A percentile compares a stretch with the other conserved stretches of the same genome.
Conservation (phyloP, 2,329 filamentous ascomycete species). For the Sporothrix brasiliensis region DNA sequence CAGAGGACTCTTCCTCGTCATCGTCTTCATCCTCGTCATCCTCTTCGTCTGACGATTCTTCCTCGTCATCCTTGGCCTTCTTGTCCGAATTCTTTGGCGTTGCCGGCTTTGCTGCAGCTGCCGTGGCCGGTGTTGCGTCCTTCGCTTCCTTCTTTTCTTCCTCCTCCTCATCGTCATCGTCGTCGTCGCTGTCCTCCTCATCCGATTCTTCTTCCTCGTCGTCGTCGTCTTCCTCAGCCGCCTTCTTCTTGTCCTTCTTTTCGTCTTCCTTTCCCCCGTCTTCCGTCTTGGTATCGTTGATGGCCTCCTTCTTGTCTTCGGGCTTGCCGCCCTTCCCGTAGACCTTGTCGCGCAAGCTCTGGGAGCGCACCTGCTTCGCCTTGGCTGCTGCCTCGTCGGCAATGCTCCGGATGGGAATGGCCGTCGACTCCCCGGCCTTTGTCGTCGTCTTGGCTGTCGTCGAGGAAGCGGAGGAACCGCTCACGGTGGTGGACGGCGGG, state of each 20-base stretch:
- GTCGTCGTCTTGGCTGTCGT: slow-evolving; percentile 38
- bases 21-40: slow-evolving; percentile 12
- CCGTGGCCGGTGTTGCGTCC: neutral
- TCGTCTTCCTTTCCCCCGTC: slow-evolving; percentile 14
- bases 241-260: slow-evolving; percentile 23
- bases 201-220: slow-evolving; percentile 34
- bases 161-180: neutral
- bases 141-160: neutral
- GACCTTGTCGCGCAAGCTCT: slow-evolving; percentile 58
- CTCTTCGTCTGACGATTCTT: slow-evolving; percentile 7
- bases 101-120: neutral
- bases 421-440: slow-evolving; percentile 29
- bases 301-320: slow-evolving; percentile 25
- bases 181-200: slow-evolving; percentile 34
- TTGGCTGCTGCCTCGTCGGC: slow-evolving; percentile 68
- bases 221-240: slow-evolving; percentile 24
- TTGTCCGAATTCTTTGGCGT: slow-evolving; percentile 4
- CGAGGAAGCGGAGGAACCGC: slow-evolving; percentile 34
- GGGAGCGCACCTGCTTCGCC: slow-evolving; percentile 62
- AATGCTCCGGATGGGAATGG: slow-evolving; percentile 55
- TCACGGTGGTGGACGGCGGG: neutral
- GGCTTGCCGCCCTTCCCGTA: slow-evolving; percentile 50
- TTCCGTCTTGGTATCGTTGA: slow-evolving; percentile 18
- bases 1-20: slow-evolving; percentile 25
- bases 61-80: neutral